A percentile compares a stretch with the other conserved stretches of the same genome.
phyloP scores from a whole-genome alignment of 805 yeast genomes.

The Brettanomyces nanus region DNA sequence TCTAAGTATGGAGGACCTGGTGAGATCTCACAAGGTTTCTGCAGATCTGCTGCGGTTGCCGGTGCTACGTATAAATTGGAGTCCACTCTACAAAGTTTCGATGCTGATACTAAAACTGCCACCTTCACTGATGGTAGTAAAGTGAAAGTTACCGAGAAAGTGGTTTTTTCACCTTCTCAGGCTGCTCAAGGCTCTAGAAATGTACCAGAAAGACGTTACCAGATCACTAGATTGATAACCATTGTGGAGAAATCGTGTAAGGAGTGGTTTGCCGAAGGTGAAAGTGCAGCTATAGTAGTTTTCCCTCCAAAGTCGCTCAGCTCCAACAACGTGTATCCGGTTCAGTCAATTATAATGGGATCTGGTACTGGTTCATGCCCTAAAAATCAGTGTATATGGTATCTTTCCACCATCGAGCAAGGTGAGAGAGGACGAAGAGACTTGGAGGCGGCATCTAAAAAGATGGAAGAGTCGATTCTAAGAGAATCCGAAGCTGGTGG shows the following conservation, averaged over 20 bases:
- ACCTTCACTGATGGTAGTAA: constrained; percentile 66
- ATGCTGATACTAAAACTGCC: constrained; percentile 60
- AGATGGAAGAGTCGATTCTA: constrained; percentile 71
- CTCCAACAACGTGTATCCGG: constrained; percentile 57
- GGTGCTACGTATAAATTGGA: constrained; percentile 89
- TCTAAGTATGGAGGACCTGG: constrained; percentile 96
- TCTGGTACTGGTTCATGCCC: constrained; percentile 86
- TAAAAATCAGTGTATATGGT: constrained; percentile 84
- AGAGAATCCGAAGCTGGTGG: constrained; percentile 66
- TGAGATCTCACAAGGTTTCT: constrained; percentile 92
- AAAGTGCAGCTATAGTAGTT: constrained; percentile 78
- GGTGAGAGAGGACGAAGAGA: constrained; percentile 65
- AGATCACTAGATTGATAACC: constrained; percentile 68
- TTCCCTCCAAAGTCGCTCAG: constrained; percentile 83
- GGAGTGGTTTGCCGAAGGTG: constrained; percentile 87
- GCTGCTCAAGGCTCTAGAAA: constrained; percentile 35
- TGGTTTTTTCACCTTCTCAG: constrained; percentile 69
- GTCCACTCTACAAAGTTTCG: constrained; percentile 56
- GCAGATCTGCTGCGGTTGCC: constrained; percentile 96
- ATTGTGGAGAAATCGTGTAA: constrained; percentile 80
- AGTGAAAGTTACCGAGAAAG: constrained; percentile 70
- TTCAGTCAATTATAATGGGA: constrained; percentile 83
- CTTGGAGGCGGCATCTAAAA: constrained; percentile 69
- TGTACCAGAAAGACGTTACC: constrained; percentile 39
- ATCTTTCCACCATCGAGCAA: constrained; percentile 68